Evolutionary conservation across 2,329 filamentous ascomycete genomes (phyloP).

Genomic region (Fonsecaea erecta): DNA sequence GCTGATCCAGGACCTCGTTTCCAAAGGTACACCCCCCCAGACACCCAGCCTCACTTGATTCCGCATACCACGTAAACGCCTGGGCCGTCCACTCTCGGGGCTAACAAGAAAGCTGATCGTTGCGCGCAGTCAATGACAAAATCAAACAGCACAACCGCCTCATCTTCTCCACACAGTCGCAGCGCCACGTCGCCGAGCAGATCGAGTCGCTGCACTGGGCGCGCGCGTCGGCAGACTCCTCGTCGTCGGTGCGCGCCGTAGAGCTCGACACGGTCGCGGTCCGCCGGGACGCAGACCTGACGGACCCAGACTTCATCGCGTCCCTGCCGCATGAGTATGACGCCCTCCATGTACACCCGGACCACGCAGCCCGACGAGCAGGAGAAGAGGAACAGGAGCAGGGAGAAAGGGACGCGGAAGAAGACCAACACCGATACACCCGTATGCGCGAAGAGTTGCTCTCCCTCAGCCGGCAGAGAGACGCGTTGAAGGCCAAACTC

Average conservation of each 20-base stretch:
- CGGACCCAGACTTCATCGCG: constrained; percentile 15
- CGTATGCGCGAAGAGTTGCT: constrained; percentile 51
- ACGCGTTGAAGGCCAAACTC: constrained; percentile 53
- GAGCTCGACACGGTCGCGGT: constrained; percentile 23
- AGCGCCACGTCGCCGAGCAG: constrained; percentile 61
- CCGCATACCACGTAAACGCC: too few relatives aligned
- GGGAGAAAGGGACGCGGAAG: neutral
- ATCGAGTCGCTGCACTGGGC: constrained; percentile 61
- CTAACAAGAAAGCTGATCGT: too few relatives aligned
- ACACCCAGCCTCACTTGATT: neutral
- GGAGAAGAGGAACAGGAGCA: neutral
- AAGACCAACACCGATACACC: constrained; percentile 50
- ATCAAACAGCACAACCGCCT: constrained; percentile 59
- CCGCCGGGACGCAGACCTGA: constrained; percentile 24
- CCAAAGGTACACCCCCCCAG: constrained; percentile 50
- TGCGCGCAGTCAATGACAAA: constrained; percentile 54
- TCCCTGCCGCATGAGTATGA: constrained; percentile 24
- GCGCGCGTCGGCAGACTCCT: constrained; percentile 47
- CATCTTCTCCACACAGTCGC: constrained; percentile 59
- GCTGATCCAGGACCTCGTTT: constrained; percentile 55
- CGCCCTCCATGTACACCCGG: constrained; percentile 18
- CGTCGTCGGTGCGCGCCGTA: constrained; percentile 8
- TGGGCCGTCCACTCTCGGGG: too few relatives aligned
- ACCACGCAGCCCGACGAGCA: neutral
- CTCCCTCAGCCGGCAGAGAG: constrained; percentile 51